Evolutionary conservation across 345 rosid species (phyloP).

Genomic region (Conringia planisiliqua): DNA sequence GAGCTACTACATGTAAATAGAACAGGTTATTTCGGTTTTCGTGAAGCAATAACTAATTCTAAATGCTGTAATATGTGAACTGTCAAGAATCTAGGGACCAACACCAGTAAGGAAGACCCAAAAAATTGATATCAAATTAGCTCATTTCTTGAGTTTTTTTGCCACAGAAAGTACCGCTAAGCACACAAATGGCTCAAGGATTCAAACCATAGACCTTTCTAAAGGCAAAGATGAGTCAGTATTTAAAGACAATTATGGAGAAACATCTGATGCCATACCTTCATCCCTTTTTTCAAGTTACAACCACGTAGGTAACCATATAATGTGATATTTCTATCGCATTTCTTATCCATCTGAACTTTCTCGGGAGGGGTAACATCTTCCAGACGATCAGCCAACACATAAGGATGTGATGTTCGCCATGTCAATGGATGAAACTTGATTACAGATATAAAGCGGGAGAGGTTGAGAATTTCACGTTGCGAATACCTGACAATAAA

Average conservation of each 20-base stretch:
- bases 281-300: slow-evolving; percentile 81
- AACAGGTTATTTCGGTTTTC: not conserved
- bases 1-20: not conserved
- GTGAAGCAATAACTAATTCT: not conserved
- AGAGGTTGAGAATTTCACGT: slow-evolving; percentile 85
- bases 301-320: slow-evolving; percentile 96
- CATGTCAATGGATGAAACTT: slow-evolving; percentile 76
- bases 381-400: slow-evolving; percentile 88
- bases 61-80: not conserved
- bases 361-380: slow-evolving; percentile 90
- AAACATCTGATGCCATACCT: slow-evolving; percentile 45
- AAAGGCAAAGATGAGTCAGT: not conserved
- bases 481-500: slow-evolving; percentile 59
- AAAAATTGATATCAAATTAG: not conserved
- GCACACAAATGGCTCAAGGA: not conserved
- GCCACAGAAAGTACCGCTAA: slow-evolving; percentile 13
- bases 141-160: not conserved
- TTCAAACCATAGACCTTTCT: not conserved
- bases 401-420: slow-evolving; percentile 91
- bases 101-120: slow-evolving; percentile 1
- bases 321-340: slow-evolving; percentile 79
- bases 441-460: slow-evolving; percentile 74
- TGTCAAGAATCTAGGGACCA: not conserved
- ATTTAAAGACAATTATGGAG: not conserved
- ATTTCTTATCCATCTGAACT: slow-evolving; percentile 63